phyloP scores from a whole-genome alignment of 805 yeast species.

The Candida vaughaniae region DNA sequence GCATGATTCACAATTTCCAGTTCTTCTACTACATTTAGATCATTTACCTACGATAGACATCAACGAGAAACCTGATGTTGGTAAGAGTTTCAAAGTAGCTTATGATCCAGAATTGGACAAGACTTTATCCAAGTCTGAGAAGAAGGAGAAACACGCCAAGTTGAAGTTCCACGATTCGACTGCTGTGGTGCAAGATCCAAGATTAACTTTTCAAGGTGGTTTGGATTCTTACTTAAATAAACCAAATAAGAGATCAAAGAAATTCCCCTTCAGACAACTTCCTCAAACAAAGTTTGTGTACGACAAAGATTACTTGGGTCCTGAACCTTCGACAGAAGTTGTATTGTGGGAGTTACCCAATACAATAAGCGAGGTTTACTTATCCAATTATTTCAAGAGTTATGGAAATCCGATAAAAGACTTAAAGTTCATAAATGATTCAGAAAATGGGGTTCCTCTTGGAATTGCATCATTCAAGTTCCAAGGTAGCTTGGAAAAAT shows the following conservation, averaged over 20 bases:
- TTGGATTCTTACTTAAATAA: constrained; percentile 31
- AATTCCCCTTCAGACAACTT: constrained; percentile 42
- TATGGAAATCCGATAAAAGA: constrained; percentile 63
- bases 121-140: constrained; percentile 29
- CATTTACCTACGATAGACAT: constrained; percentile 11
- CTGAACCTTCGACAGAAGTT: constrained; percentile 68
- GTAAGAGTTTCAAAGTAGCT: constrained; percentile 41
- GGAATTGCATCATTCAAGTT: constrained; percentile 67
- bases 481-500: constrained; percentile 52
- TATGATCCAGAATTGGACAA: constrained; percentile 50
- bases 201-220: constrained; percentile 22
- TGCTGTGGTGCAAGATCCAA: constrained; percentile 39
- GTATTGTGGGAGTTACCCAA: constrained; percentile 67
- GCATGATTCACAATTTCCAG: constrained; percentile 26
- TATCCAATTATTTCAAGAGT: constrained; percentile 51
- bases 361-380: constrained; percentile 46
- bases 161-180: constrained; percentile 33
- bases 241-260: constrained; percentile 39
- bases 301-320: constrained; percentile 74
- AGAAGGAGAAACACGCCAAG: constrained; percentile 35
- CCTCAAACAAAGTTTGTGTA: constrained; percentile 46
- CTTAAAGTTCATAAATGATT: constrained; percentile 62
- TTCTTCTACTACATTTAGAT: constrained; percentile 30
- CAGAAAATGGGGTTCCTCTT: constrained; percentile 73
- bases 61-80: constrained; percentile 13